A percentile compares a stretch with the other conserved stretches of the same genome.
Conservation (phyloP, 345 rosid species). For the Eucalyptus curtisii region DNA sequence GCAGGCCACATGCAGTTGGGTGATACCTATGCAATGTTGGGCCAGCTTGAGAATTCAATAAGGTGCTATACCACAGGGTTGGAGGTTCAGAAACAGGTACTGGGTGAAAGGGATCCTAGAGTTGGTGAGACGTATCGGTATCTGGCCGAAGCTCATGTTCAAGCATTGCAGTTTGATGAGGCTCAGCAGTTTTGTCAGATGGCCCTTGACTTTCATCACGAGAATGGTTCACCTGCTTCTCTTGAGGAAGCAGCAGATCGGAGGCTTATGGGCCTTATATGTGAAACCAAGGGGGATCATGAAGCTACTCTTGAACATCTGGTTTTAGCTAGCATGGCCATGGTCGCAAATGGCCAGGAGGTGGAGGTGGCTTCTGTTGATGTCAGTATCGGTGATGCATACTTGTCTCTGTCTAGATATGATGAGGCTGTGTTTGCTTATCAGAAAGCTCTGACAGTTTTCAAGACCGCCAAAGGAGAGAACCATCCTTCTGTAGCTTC, state of each 20-base stretch:
- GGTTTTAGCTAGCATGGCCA: slow-evolving; percentile 87
- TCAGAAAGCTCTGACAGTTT: slow-evolving; percentile 76
- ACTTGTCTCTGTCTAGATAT: slow-evolving; percentile 66
- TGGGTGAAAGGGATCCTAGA: slow-evolving; percentile 69
- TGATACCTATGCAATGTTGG: slow-evolving; percentile 81
- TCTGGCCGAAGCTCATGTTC: slow-evolving; percentile 82
- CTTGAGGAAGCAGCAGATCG: slow-evolving; percentile 84
- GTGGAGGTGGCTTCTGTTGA: slow-evolving; percentile 79
- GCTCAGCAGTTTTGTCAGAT: slow-evolving; percentile 58
- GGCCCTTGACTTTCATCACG: slow-evolving; percentile 64
- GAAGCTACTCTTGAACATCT: slow-evolving; percentile 85
- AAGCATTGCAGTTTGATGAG: slow-evolving; percentile 73
- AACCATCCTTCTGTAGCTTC: slow-evolving; percentile 77
- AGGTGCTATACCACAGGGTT: slow-evolving; percentile 62
- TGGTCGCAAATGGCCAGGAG: slow-evolving; percentile 77
- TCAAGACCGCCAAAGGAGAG: slow-evolving; percentile 77
- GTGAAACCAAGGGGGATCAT: slow-evolving; percentile 76
- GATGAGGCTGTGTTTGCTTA: slow-evolving; percentile 84
- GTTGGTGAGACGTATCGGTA: slow-evolving; percentile 84
- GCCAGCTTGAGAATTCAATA: slow-evolving; percentile 70
- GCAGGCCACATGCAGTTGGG: slow-evolving; percentile 94
- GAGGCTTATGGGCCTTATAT: slow-evolving; percentile 91
- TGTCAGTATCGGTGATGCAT: slow-evolving; percentile 87
- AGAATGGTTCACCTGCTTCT: slow-evolving; percentile 50
- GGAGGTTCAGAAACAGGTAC: slow-evolving; percentile 55